Evolutionary conservation across 2,329 filamentous ascomycete species (phyloP).

Genomic region (Colletotrichum nymphaeae): DNA sequence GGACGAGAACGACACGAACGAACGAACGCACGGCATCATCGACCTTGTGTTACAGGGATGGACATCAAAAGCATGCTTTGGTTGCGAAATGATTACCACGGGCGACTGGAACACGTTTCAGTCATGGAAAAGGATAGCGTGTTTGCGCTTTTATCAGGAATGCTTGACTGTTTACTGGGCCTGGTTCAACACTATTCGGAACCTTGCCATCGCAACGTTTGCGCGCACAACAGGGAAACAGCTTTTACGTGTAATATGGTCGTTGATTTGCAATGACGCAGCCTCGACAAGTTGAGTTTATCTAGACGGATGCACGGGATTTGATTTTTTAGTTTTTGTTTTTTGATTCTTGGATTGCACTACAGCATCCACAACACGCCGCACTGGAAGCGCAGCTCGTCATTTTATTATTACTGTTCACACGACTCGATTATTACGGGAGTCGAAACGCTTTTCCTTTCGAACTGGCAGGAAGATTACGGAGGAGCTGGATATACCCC

Average conservation of each 20-base stretch:
- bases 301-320: constrained; percentile 2
- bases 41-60: constrained; percentile 20
- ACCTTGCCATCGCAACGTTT: neutral
- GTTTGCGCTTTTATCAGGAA: constrained; percentile 20
- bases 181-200: neutral
- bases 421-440: constrained; percentile 12
- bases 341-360: neutral
- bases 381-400: constrained; percentile 15
- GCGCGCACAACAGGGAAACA: constrained; percentile 7
- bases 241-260: constrained; percentile 6
- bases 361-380: neutral
- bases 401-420: constrained; percentile 2
- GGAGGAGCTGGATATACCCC: constrained; percentile 34
- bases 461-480: constrained; percentile 12
- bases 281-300: neutral
- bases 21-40: constrained; percentile 32
- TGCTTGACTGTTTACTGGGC: neutral
- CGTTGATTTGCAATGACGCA: neutral
- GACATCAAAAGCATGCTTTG: constrained; percentile 34
- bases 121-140: constrained; percentile 19
- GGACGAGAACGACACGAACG: constrained; percentile 31
- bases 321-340: neutral
- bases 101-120: constrained; percentile 7
- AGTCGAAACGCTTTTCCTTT: constrained; percentile 20
- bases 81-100: constrained; percentile 20